Evolutionary conservation across 139 green algal species (phyloP), one percentile per base, ranked within the genome.

Genomic region (Mesotaenium endlicherianum): DNA sequence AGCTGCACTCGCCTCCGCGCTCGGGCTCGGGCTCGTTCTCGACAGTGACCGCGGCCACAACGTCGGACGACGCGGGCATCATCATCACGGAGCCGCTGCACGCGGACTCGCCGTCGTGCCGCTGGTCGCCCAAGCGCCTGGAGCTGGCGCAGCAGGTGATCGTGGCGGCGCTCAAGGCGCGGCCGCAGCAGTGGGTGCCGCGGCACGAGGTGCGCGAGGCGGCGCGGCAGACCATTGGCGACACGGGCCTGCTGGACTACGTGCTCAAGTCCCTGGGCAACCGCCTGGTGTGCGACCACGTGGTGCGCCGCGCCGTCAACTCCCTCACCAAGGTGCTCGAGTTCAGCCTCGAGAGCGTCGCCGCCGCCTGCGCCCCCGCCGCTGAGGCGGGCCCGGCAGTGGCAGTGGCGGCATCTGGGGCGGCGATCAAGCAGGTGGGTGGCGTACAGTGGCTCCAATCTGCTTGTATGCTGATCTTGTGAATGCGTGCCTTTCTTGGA

Each of bases 241-340:
- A 93, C 86, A 93, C 89, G 2, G 90, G 90, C 34, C 82, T 93
- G 34, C 77, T 93, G 55, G 90, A 93, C 79, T 88, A 87, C 69
- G 81, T 93, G 64, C 86, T 93, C 16, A 93, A 93, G 74, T 69
- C 36, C 41, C 50, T 93, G n/a, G 76, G 57, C 50, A 86, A 91
- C 43, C 34, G 31, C 4, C 55, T 31, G 3, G 68, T 93, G 0
- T 83, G 75, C 20, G 82, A 70, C 17, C 30, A 82, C 45, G 77
- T 84, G 42, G 77, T 84, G 36, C 17, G 39, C 4, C 31, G 80
- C 2, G 41, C 38, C 6, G 67, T 82, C 41, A 92, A 86, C 60
- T 36, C 84, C 14, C 30, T 39, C 14, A 83, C 80, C 2, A 90
- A 86, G 44, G 86, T 90, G 39, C 57, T 90, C 47, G 72, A 90